Percentiles rank a stretch among this genome's conserved stretches.
These are phyloP conservation scores for Ceratorhiza oryzae-sativae DNA, from an alignment of 1,284 basidiomycete genomes.

Conservation along the genomic window DNA sequence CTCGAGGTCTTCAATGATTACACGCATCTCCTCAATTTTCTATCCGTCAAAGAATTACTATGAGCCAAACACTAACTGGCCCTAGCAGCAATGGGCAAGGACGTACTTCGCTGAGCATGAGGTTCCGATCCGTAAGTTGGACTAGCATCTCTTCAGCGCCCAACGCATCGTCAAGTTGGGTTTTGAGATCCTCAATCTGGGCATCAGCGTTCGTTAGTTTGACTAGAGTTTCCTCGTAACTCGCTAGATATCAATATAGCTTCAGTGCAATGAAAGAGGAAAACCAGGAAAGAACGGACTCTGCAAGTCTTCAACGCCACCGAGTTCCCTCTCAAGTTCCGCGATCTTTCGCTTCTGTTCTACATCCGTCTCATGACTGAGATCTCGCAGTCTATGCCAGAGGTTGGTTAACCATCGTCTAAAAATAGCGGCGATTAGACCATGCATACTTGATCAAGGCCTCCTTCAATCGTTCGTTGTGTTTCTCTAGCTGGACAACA, in stretches of 20 bases:
- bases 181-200: conserved; percentile 92
- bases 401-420: background rate
- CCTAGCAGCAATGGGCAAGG: background rate
- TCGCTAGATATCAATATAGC: conserved; percentile 57
- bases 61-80: background rate
- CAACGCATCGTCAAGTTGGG: conserved; percentile 93
- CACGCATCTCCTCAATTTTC: conserved; percentile 97
- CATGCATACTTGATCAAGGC: conserved; percentile 77
- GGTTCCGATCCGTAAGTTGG: conserved; percentile 92
- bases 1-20: conserved; percentile 95
- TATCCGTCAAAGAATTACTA: conserved; percentile 47
- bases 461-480: conserved; percentile 94
- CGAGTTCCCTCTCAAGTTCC: conserved; percentile 90
- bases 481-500: conserved; percentile 93
- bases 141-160: conserved; percentile 97
- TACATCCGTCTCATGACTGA: conserved; percentile 85
- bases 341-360: conserved; percentile 82
- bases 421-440: conserved; percentile 6
- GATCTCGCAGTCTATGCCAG: conserved; percentile 74
- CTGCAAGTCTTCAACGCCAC: conserved; percentile 71
- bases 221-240: conserved; percentile 79
- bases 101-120: conserved; percentile 83
- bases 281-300: conserved; percentile 51
- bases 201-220: conserved; percentile 86
- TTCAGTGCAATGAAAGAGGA: background rate